These are phyloP conservation scores for Periconia digitata DNA, from an alignment of 2,329 filamentous ascomycete species.

Conservation along the genomic window DNA sequence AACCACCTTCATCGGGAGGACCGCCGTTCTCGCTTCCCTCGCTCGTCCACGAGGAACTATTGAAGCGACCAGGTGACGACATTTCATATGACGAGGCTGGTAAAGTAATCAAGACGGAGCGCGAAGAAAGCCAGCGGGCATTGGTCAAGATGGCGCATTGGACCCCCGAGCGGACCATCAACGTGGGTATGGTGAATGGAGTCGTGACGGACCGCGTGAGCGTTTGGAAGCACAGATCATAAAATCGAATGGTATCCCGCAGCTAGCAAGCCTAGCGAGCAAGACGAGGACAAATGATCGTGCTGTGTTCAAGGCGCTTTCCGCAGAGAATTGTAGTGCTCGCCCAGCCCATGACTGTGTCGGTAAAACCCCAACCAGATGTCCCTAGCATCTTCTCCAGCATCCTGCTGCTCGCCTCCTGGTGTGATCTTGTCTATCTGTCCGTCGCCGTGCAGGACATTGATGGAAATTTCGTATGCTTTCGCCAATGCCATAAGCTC, in stretches of 20 bases:
- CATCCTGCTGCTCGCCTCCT: constrained; percentile 35
- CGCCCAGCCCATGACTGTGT: constrained; percentile 89
- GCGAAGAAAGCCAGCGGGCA: constrained; percentile 42
- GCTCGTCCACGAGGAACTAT: constrained; percentile 70
- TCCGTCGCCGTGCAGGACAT: constrained; percentile 81
- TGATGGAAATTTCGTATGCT: constrained; percentile 77
- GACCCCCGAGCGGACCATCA: constrained; percentile 59
- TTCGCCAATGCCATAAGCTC: constrained; percentile 84
- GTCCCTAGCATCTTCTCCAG: constrained; percentile 53
- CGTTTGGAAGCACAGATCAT: constrained; percentile 48
- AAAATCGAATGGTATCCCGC: too few species aligned
- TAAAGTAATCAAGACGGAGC: constrained; percentile 51
- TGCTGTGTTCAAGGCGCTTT: constrained; percentile 31
- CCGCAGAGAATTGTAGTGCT: constrained; percentile 91
- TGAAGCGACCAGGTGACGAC: constrained; percentile 69
- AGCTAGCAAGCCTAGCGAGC: background rate
- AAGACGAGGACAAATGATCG: background rate
- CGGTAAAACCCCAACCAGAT: constrained; percentile 95
- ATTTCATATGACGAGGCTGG: constrained; percentile 62
- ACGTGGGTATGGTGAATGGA: constrained; percentile 48
- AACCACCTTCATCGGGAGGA: constrained; percentile 64
- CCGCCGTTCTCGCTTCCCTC: constrained; percentile 73
- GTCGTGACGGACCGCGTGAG: constrained; percentile 54
- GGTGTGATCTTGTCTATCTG: constrained; percentile 73
- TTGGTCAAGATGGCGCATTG: constrained; percentile 55